These are phyloP conservation scores for Cadophora gregata DNA, from an alignment of 2,329 filamentous ascomycete species.

Conservation along the genomic window DNA sequence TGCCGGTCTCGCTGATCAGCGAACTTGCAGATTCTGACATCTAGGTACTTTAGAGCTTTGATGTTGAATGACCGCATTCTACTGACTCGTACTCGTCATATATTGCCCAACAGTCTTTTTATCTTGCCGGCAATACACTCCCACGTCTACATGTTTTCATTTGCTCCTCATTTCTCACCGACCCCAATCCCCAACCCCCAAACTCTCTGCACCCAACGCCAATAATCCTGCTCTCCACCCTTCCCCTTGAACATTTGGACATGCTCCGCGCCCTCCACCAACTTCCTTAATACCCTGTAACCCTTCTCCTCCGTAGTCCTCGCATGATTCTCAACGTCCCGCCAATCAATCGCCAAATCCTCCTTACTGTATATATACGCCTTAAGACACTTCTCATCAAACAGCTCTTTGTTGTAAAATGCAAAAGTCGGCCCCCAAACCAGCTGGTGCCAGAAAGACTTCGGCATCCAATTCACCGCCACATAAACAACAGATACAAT, in stretches of 20 bases:
- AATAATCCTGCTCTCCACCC: constrained; percentile 39
- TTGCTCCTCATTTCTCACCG: constrained; percentile 1
- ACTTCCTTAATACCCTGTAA: constrained; percentile 33
- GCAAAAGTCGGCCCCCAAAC: constrained; percentile 37
- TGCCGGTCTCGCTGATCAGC: too few relatives aligned
- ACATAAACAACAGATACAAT: constrained; percentile 30
- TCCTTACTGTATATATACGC: constrained; percentile 42
- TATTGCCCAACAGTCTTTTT: neutral
- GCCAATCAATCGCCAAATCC: constrained; percentile 36
- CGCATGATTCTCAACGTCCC: constrained; percentile 36
- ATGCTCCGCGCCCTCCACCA: constrained; percentile 37
- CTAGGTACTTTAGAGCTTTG: too few relatives aligned
- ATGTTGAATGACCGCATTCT: neutral
- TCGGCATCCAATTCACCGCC: constrained; percentile 37
- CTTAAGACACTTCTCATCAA: constrained; percentile 27
- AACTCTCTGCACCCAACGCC: constrained; percentile 35
- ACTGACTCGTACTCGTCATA: neutral
- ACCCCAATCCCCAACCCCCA: constrained; percentile 30
- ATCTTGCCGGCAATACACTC: neutral
- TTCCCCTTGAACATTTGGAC: constrained; percentile 39
- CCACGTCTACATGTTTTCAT: too few relatives aligned
- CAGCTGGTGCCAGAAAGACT: constrained; percentile 37
- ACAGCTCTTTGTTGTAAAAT: constrained; percentile 29
- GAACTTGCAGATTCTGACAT: too few relatives aligned
- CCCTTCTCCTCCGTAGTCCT: constrained; percentile 31